Conservation (phyloP, 768 basidiomycete genomes). For the Pisolithus albus region DNA sequence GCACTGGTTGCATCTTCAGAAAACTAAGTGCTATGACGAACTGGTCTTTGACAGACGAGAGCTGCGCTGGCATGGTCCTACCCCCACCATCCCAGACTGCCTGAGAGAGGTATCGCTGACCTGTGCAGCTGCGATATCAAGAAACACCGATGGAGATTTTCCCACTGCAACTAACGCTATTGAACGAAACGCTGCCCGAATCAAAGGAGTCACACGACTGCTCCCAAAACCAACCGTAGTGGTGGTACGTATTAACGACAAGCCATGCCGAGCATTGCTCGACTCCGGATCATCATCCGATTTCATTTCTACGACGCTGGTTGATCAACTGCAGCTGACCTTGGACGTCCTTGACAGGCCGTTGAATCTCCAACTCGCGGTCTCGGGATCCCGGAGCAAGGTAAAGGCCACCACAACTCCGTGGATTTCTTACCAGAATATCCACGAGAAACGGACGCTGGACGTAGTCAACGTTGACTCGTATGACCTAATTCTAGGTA, state of each 20-base stretch:
- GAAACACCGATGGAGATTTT: too few relatives aligned
- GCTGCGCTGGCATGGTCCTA: neutral
- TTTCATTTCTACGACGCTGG: constrained; percentile 25
- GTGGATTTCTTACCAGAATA: constrained; percentile 12
- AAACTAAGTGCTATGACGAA: neutral
- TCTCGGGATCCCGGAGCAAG: constrained; percentile 22
- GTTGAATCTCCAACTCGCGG: constrained; percentile 25
- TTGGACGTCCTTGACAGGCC: constrained; percentile 16
- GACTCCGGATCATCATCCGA: constrained; percentile 26
- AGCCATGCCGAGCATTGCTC: constrained; percentile 14
- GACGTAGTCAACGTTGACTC: constrained; percentile 32
- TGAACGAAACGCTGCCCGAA: neutral
- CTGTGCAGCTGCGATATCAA: too few relatives aligned
- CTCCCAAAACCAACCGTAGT: constrained; percentile 13
- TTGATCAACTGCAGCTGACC: constrained; percentile 23
- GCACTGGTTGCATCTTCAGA: neutral
- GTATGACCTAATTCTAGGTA: constrained; percentile 36
- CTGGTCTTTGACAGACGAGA: neutral
- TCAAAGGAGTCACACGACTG: neutral
- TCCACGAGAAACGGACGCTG: constrained; percentile 21
- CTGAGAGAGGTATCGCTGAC: too few relatives aligned
- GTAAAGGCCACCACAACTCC: constrained; percentile 13
- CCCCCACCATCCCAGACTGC: neutral
- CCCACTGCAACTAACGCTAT: neutral
- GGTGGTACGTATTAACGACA: constrained; percentile 12